phyloP scores from a whole-genome alignment of 805 yeast species.

The Metschnikowia picachoensis region DNA sequence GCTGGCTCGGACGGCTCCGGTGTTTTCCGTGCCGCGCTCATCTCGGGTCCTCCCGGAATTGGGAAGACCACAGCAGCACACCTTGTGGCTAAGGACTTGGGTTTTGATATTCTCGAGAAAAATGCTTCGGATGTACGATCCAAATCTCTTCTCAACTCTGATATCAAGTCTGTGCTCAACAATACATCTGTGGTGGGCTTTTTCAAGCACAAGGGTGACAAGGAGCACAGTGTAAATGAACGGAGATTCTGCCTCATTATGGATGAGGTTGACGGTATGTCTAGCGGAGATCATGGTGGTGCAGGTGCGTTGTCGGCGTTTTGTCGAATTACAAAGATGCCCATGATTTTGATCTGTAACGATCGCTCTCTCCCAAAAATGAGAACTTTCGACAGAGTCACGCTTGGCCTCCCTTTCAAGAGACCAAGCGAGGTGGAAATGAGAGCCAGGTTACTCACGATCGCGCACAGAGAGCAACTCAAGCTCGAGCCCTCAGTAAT shows the following conservation, averaged over 20 bases:
- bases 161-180: slow-evolving; percentile 65
- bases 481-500: slow-evolving; percentile 76
- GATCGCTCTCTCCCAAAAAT: slow-evolving; percentile 90
- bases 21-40: slow-evolving; percentile 72
- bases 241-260: slow-evolving; percentile 76
- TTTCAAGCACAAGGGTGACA: slow-evolving; percentile 43
- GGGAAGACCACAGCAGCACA: slow-evolving; percentile 85
- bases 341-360: slow-evolving; percentile 90
- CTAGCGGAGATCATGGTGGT: slow-evolving; percentile 98
- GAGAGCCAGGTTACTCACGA: slow-evolving; percentile 81
- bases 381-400: slow-evolving; percentile 88
- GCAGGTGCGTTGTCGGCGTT: slow-evolving; percentile 89
- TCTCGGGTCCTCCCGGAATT: slow-evolving; percentile 85
- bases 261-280: slow-evolving; percentile 99
- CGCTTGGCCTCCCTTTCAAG: slow-evolving; percentile 78
- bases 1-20: slow-evolving; percentile 66
- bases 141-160: slow-evolving; percentile 66
- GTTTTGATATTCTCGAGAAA: slow-evolving; percentile 71
- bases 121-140: slow-evolving; percentile 91
- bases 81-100: slow-evolving; percentile 62
- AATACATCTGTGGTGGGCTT: slow-evolving; percentile 83
- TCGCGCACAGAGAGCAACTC: slow-evolving; percentile 80
- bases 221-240: slow-evolving; percentile 31
- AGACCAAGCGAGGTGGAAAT: slow-evolving; percentile 83
- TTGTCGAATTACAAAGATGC: slow-evolving; percentile 81